Conservation (phyloP, 1,139 yeast genomes). For the Protomyces gravidus region DNA sequence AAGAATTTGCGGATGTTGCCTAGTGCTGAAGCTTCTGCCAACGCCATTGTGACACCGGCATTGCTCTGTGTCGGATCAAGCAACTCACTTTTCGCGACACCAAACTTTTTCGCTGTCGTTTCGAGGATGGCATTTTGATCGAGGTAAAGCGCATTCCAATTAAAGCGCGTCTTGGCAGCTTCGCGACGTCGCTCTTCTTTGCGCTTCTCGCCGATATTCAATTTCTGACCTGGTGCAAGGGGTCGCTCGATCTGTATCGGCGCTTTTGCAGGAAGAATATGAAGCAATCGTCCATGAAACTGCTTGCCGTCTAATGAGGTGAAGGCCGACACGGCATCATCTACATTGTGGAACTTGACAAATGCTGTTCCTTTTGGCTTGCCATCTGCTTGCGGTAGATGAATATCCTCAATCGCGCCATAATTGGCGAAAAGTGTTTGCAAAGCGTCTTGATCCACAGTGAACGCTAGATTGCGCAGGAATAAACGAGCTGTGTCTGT, state of each 20-base stretch:
- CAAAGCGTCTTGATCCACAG: conserved; percentile 77
- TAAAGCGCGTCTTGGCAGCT: conserved; percentile 80
- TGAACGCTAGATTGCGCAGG: conserved; percentile 76
- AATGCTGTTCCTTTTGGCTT: conserved; percentile 92
- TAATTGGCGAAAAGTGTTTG: conserved; percentile 52
- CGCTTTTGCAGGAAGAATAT: conserved; percentile 78
- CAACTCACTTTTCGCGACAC: conserved; percentile 74
- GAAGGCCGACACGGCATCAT: conserved; percentile 73
- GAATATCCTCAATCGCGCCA: conserved; percentile 50
- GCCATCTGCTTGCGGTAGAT: conserved; percentile 85
- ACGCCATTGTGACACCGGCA: conserved; percentile 94
- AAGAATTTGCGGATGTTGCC: conserved; percentile 86
- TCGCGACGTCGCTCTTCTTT: conserved; percentile 75
- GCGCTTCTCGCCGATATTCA: conserved; percentile 58
- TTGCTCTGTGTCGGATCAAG: conserved; percentile 81
- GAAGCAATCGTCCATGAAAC: conserved; percentile 90
- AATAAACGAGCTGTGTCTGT: conserved; percentile 74
- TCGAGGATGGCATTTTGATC: conserved; percentile 88
- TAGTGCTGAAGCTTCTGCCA: conserved; percentile 94
- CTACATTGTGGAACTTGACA: conserved; percentile 60
- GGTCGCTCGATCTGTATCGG: conserved; percentile 72
- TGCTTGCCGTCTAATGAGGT: conserved; percentile 73
- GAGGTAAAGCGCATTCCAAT: conserved; percentile 93
- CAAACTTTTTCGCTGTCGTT: conserved; percentile 79
- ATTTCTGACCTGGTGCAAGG: conserved; percentile 39